Base-by-base conservation (phyloP, 371 early-diverging fungal genomes). In the Apophysomyces ossiformis region DNA sequence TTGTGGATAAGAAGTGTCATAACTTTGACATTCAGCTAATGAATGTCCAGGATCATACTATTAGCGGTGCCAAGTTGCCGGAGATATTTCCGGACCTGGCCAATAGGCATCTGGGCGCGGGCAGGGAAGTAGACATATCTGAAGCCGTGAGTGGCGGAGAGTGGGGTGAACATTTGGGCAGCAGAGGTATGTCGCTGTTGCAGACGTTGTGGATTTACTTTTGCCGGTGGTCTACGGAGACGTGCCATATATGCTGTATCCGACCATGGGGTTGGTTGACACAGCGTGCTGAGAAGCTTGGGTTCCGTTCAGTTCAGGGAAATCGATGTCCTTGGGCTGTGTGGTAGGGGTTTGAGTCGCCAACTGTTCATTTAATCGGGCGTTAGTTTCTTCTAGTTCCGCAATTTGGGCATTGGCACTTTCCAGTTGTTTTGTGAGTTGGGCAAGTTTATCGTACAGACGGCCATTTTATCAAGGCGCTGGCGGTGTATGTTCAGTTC, bases 51-150 rank as follows among this genome's bases (percentile, higher is more conserved):
- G 4, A 68, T 21, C 11, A 64, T 59, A 11, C 38, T 44, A 43
- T 67, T 67, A 13, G 15, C 18, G 11, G 58, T 37, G 4, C 63
- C 60, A 1, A 46, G 47, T 46, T 46, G 47, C 0, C 47, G n/a
- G 18, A 62, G 6, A 2, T 26, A 26, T 26, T 26, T 26, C 26
- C 0, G 21, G 62, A 35, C 62, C 5, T 43, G 62, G 4, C 62
- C 37, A 13, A 12, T 35, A 8, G 50, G 62, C 4, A 47, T 45
- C 2, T 26, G 13, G 18, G 47, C 47, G 47, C 47, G 47, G 3
- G 47, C 47, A 16, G 61, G 46, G 26, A 64, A n/a, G 39, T 69
- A 61, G 15, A 69, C 13, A 45, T 64, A 65, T 39, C 60, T 45
- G 38, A 69, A 65, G 8, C 65, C 69, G 18, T 64, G 65, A 11